Evolutionary conservation across 2,329 filamentous ascomycete species (phyloP).

Genomic region (Aspergillus fumigatus): DNA sequence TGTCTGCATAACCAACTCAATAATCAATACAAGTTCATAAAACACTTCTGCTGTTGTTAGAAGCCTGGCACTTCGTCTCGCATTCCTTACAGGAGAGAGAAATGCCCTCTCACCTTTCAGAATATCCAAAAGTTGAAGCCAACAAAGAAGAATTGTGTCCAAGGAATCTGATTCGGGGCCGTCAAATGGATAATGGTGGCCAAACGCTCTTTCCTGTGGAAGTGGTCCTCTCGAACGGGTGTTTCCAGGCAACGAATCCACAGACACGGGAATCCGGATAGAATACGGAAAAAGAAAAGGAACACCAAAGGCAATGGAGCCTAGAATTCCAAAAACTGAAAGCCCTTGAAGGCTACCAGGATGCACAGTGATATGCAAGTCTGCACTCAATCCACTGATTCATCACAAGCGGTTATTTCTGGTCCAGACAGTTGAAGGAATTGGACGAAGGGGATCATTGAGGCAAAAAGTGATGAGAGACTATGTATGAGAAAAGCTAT

Average conservation of each 20-base stretch:
- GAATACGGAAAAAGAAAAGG: not conserved
- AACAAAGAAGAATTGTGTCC: not conserved
- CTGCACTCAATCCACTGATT: not conserved
- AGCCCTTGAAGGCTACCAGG: not conserved
- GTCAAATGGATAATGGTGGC: not conserved
- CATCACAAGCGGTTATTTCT: not conserved
- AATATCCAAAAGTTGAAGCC: not conserved
- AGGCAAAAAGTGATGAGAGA: conserved; percentile 12
- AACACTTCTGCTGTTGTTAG: not conserved
- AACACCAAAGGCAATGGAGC: not conserved
- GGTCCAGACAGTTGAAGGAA: not conserved
- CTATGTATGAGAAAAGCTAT: conserved; percentile 3
- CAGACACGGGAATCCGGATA: not conserved
- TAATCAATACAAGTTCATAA: conserved; percentile 21
- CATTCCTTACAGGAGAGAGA: not conserved
- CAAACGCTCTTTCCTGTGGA: not conserved
- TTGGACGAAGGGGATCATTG: conserved; percentile 6
- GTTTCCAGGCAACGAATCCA: not conserved
- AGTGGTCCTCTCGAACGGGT: not conserved
- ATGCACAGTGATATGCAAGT: not conserved
- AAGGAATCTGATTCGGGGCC: not conserved
- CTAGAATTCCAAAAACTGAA: not conserved
- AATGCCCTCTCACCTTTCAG: conserved; percentile 1
- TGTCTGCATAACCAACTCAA: conserved; percentile 21
- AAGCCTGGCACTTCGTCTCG: not conserved